Base-by-base conservation (phyloP, 768 basidiomycete species). In the Hypholoma sublateritium region DNA sequence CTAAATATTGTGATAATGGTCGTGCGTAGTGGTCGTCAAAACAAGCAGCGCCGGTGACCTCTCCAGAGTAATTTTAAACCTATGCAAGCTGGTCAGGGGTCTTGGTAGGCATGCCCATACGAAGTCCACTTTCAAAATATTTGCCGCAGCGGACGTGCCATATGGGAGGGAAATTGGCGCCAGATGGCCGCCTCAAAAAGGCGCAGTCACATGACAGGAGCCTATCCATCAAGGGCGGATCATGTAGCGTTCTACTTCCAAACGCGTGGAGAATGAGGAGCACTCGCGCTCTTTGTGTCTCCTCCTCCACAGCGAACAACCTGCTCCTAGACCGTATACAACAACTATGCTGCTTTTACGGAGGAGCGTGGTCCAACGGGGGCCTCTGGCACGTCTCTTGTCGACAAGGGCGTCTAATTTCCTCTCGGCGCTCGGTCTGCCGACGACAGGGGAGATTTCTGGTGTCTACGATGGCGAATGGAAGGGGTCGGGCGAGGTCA, bases 381-480 rank as follows among this genome's bases (percentile, higher is more conserved):
- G 66, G 37, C 63, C 58, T 42, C 46, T 73, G 42, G 59, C 75
- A 57, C 84, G 87, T 60, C 64, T 70, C 37, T 69, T 91, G 67
- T 94, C 91, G 6, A 80, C 77, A 55, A 80, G 92, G 60, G 92
- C 90, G 2, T 83, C 91, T 6, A 71, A 72, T 44, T 74, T 94
- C 53, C 79, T 95, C 60, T 76, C 80, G 36, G 77, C 86, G 1
- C 69, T 93, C 50, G 86, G 84, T 62, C 83, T 93, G 55, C 76
- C 78, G 6, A 75, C 78, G 5, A 68, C 74, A n/a, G 74, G 75
- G 12, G 86, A 88, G 50, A 64, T 91, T 14, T 72, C 78, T 11
- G 92, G 93, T 2, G 89, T 94, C 16, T 95, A 91, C 65, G 88
- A 94, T 65, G 92, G 92, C 35, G 72, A 80, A 62, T 95, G 93